Percentiles rank a stretch among this genome's conserved stretches.
These are phyloP conservation scores for Termitomyces eurrhizus DNA, from an alignment of 768 basidiomycete species.

Conservation along the genomic window DNA sequence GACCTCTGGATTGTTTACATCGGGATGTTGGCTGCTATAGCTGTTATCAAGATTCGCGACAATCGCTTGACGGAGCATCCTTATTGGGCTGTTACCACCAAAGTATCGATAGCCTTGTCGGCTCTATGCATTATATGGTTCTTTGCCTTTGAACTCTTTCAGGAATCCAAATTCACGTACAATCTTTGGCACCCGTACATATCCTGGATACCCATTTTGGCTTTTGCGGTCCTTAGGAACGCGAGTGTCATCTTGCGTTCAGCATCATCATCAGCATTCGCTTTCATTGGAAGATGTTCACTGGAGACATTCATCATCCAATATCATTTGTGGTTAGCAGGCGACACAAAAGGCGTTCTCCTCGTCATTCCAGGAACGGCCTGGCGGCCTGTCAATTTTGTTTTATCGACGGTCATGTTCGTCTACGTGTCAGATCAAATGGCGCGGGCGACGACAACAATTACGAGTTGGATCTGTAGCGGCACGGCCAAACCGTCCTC, in stretches of 20 bases:
- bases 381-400: slow-evolving; percentile 75
- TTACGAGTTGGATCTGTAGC: slow-evolving; percentile 60
- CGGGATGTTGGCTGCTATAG: slow-evolving; percentile 78
- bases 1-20: slow-evolving; percentile 88
- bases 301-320: slow-evolving; percentile 92
- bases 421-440: slow-evolving; percentile 77
- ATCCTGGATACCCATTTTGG: slow-evolving; percentile 75
- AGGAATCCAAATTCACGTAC: slow-evolving; percentile 80
- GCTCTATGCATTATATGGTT: slow-evolving; percentile 65
- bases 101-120: slow-evolving; percentile 46
- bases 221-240: slow-evolving; percentile 76
- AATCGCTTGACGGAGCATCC: slow-evolving; percentile 64
- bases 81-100: slow-evolving; percentile 56
- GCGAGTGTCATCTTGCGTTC: slow-evolving; percentile 69
- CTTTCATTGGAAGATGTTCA: slow-evolving; percentile 82
- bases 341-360: slow-evolving; percentile 78
- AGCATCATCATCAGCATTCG: slow-evolving; percentile 62
- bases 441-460: slow-evolving; percentile 67
- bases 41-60: slow-evolving; percentile 73
- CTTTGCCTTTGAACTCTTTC: slow-evolving; percentile 74
- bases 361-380: slow-evolving; percentile 70
- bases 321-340: slow-evolving; percentile 84
- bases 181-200: slow-evolving; percentile 83
- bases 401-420: slow-evolving; percentile 74
- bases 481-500: slow-evolving; percentile 17